A percentile compares a stretch with the other conserved stretches of the same genome.
Evolutionary conservation across 2,329 filamentous ascomycete genomes (phyloP).

Genomic region (Calonectria multiphialidica): DNA sequence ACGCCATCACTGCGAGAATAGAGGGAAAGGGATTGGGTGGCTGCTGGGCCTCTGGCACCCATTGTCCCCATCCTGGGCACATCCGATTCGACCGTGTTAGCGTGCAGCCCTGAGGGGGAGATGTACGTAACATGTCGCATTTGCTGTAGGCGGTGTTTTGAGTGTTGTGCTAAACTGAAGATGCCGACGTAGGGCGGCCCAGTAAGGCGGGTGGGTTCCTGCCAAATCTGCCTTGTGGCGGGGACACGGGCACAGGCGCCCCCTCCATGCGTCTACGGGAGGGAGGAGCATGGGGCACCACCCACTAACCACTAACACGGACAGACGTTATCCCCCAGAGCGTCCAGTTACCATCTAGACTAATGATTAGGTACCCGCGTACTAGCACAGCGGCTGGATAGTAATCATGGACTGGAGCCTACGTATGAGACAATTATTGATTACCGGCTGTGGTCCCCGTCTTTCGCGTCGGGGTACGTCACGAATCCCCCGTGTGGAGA

Average conservation of each 20-base stretch:
- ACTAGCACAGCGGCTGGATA: background rate
- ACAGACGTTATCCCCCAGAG: background rate
- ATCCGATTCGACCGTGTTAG: background rate
- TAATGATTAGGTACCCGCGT: background rate
- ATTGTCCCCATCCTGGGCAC: background rate
- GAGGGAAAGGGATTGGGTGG: background rate
- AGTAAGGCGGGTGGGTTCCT: slow-evolving; percentile 15
- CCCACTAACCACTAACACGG: background rate
- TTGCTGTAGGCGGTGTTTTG: background rate
- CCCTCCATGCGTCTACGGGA: background rate
- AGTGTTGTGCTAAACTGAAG: background rate
- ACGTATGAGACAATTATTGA: background rate
- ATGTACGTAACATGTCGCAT: background rate
- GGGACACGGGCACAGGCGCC: slow-evolving; percentile 12
- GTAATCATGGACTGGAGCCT: background rate
- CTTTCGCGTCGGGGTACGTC: background rate
- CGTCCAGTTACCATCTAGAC: background rate
- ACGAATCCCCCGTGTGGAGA: background rate
- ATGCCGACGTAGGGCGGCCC: background rate
- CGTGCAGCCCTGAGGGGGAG: background rate
- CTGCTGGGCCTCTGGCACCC: background rate
- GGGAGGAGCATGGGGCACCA: background rate
- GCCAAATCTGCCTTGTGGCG: slow-evolving; percentile 26
- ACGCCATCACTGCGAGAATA: background rate
- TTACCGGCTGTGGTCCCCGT: background rate